These are phyloP conservation scores for Zygotorulaspora chibaensis DNA, from an alignment of 805 yeast genomes.

Conservation along the genomic window DNA sequence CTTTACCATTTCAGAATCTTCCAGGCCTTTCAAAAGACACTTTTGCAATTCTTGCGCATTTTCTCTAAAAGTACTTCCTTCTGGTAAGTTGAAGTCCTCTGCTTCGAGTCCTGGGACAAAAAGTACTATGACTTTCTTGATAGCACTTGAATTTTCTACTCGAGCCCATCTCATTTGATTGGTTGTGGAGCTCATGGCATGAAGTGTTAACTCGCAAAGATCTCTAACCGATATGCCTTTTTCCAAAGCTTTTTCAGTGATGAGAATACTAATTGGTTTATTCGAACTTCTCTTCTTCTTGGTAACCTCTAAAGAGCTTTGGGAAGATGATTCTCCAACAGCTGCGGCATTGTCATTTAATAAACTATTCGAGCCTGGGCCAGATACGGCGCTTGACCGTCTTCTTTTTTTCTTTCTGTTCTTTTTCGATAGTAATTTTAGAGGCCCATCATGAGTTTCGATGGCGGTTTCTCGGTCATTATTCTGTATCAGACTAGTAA, in stretches of 20 bases:
- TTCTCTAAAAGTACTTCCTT: constrained; percentile 15
- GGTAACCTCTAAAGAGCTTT: constrained; percentile 5
- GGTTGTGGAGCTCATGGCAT: constrained; percentile 39
- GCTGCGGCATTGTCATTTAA: constrained; percentile 11
- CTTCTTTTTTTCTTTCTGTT: constrained; percentile 18
- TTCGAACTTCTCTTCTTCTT: constrained; percentile 35
- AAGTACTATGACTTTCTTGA: constrained; percentile 54
- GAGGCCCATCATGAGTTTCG: constrained; percentile 8
- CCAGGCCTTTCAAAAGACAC: constrained; percentile 6
- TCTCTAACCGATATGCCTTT: constrained; percentile 38
- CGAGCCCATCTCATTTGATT: constrained; percentile 47
- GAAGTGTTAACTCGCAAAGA: constrained; percentile 45
- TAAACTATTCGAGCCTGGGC: constrained; percentile 8
- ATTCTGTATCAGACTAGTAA: constrained; percentile 6
- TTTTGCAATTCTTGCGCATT: constrained; percentile 6
- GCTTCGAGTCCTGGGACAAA: constrained; percentile 62
- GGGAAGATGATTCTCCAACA: constrained; percentile 4
- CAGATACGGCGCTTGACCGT: constrained; percentile 28
- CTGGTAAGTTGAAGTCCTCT: constrained; percentile 37
- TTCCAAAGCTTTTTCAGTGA: constrained; percentile 26
- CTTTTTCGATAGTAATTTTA: constrained; percentile 1
- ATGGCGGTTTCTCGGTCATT: constrained; percentile 1
- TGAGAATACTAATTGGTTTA: constrained; percentile 34
- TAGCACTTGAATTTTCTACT: constrained; percentile 41
- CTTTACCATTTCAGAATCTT: constrained; percentile 6